A percentile compares a stretch with the other conserved stretches of the same genome.
These are phyloP conservation scores for Tulasnella sp. DNA, from an alignment of 768 basidiomycete genomes.

Conservation along the genomic window DNA sequence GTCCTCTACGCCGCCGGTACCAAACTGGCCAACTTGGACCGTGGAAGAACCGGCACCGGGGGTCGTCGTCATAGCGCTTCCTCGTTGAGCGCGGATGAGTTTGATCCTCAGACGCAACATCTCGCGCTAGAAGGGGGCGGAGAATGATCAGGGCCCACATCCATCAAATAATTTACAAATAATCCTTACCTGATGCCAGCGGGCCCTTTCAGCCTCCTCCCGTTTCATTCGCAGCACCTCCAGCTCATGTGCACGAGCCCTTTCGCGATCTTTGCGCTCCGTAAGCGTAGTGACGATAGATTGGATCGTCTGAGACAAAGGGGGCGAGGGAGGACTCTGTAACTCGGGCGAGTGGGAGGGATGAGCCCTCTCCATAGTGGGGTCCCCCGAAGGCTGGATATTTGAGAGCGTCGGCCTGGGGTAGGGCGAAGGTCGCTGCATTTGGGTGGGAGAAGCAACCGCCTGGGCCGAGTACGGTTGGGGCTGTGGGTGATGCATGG, in stretches of 20 bases:
- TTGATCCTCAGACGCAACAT: constrained; percentile 18
- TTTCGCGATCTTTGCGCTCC: constrained; percentile 12
- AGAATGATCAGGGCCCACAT: not conserved
- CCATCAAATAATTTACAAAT: not conserved
- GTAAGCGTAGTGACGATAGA: constrained; percentile 6
- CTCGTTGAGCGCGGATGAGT: constrained; percentile 13
- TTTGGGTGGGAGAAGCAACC: no score
- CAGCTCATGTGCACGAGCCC: constrained; percentile 9
- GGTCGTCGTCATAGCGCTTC: not conserved
- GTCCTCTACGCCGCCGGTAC: constrained; percentile 1
- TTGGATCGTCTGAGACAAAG: constrained; percentile 11
- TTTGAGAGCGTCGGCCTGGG: no score
- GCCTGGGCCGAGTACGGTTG: no score
- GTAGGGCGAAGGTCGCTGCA: no score
- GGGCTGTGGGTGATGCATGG: no score
- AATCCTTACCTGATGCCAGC: constrained; percentile 15
- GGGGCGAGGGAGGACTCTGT: constrained; percentile 11
- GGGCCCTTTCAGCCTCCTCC: constrained; percentile 16
- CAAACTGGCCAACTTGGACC: not conserved
- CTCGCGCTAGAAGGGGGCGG: constrained; percentile 1
- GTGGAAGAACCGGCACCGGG: not conserved
- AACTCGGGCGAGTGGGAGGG: no score
- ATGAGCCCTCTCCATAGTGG: no score
- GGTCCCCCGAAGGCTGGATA: no score
- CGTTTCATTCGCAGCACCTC: constrained; percentile 16